Percentiles rank a stretch among this genome's conserved stretches.
Conservation (phyloP, 129 eudicot genomes). For the Pittosporum tobira region DNA sequence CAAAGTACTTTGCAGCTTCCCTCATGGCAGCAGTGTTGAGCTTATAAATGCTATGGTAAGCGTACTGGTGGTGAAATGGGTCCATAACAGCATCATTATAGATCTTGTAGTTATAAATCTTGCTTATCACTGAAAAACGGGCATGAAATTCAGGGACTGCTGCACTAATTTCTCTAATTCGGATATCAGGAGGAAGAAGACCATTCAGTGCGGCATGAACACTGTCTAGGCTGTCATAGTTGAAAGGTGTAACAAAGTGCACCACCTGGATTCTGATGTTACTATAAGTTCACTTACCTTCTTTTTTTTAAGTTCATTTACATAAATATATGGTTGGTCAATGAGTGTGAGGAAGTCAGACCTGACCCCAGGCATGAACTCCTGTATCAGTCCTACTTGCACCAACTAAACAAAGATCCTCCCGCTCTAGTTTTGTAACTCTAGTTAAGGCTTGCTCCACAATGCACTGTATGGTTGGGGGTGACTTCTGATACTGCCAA, state of each 20-base stretch:
- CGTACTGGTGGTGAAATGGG: slow-evolving; percentile 69
- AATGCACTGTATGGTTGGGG: slow-evolving; percentile 65
- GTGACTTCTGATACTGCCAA: slow-evolving; percentile 82
- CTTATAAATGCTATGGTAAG: slow-evolving; percentile 60
- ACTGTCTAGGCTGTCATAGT: slow-evolving; percentile 46
- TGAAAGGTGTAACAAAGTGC: slow-evolving; percentile 77
- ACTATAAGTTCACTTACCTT: neutral
- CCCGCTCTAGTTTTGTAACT: slow-evolving; percentile 57
- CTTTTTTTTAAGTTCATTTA: neutral
- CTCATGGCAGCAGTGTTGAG: slow-evolving; percentile 60
- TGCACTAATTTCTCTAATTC: slow-evolving; percentile 57
- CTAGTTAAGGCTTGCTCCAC: slow-evolving; percentile 62
- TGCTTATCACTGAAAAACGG: slow-evolving; percentile 73
- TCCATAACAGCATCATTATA: slow-evolving; percentile 70
- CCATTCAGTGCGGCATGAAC: slow-evolving; percentile 78
- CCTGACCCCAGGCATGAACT: slow-evolving; percentile 97
- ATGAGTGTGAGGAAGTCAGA: slow-evolving; percentile 18
- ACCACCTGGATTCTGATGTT: slow-evolving; percentile 56
- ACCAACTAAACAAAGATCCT: slow-evolving; percentile 61
- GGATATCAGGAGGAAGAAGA: slow-evolving; percentile 76
- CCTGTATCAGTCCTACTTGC: slow-evolving; percentile 93
- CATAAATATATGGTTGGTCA: neutral
- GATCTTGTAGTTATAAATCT: slow-evolving; percentile 68
- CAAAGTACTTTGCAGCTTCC: slow-evolving; percentile 57
- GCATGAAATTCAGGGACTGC: slow-evolving; percentile 86